Conservation (phyloP, 441 rosid genomes). For the Mallotus japonicus region DNA sequence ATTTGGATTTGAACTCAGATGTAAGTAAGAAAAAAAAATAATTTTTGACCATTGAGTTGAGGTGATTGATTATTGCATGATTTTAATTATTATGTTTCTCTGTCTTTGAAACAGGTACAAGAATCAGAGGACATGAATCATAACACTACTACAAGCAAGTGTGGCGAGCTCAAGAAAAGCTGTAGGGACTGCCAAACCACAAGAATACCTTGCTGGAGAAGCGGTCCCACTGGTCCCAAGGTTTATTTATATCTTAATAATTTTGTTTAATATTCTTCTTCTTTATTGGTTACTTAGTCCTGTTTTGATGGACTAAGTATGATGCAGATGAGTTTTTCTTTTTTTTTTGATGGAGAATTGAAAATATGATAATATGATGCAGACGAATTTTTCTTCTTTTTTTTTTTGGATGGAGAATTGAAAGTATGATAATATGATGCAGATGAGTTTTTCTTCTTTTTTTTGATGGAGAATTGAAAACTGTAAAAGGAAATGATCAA, state of each 20-base stretch:
- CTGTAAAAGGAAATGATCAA: too few species aligned
- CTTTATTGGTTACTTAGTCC: background rate
- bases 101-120: constrained; percentile 16
- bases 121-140: constrained; percentile 14
- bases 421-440: too few species aligned
- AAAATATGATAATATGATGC: too few species aligned
- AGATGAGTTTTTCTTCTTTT: too few species aligned
- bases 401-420: too few species aligned
- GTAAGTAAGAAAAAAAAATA: constrained; percentile 22
- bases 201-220: constrained; percentile 89
- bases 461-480: too few species aligned
- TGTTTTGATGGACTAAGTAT: constrained; percentile 8
- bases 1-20: constrained; percentile 23
- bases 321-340: too few species aligned
- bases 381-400: too few species aligned
- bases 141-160: background rate
- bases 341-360: too few species aligned
- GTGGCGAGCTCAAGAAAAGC: constrained; percentile 42
- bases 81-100: too few species aligned
- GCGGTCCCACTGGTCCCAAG: constrained; percentile 96
- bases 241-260: constrained; percentile 24
- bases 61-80: too few species aligned
- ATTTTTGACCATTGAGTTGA: too few species aligned
- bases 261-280: background rate
- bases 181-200: constrained; percentile 84